These are phyloP conservation scores for Collybiopsis luxurians DNA, from an alignment of 768 basidiomycete genomes.

Conservation along the genomic window DNA sequence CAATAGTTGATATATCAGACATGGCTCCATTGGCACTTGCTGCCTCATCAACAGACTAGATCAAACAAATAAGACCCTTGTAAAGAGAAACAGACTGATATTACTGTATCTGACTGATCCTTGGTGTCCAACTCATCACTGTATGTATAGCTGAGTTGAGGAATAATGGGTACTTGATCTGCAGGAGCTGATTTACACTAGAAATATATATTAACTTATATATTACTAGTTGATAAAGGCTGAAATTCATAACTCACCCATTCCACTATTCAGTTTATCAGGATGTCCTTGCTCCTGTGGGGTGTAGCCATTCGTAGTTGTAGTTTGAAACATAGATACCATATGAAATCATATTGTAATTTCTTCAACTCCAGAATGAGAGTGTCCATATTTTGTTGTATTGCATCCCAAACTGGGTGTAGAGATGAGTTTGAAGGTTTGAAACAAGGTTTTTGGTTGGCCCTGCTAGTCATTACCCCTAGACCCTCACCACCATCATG, in stretches of 20 bases:
- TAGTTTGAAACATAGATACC: not conserved
- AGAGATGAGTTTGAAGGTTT: not conserved
- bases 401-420: not conserved
- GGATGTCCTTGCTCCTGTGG: not conserved
- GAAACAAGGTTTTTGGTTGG: not conserved
- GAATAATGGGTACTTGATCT: not conserved
- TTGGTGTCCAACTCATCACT: not conserved
- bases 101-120: no score
- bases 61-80: no score
- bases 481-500: conserved; percentile 3
- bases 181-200: not conserved
- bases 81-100: no score
- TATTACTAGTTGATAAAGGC: no score
- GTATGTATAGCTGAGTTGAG: not conserved
- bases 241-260: not conserved
- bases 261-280: not conserved
- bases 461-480: not conserved
- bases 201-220: no score
- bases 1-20: no score
- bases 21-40: no score
- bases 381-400: not conserved
- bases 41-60: no score
- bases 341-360: not conserved
- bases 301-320: not conserved
- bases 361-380: not conserved